These are phyloP conservation scores for Cetraspora pellucida DNA, from an alignment of 192 early-diverging fungal species.

Conservation along the genomic window DNA sequence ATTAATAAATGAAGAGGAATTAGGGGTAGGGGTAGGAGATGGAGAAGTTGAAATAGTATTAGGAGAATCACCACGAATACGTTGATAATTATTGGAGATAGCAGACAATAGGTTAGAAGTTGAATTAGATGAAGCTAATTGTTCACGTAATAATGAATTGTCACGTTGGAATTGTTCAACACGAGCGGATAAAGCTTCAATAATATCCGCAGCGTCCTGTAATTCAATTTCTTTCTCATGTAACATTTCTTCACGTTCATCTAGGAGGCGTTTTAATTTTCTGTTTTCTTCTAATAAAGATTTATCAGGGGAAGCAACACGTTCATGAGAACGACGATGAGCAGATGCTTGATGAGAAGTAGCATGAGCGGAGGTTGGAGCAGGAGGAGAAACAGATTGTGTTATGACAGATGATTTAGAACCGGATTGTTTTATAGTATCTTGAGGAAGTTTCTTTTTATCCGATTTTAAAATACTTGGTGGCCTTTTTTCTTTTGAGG, in stretches of 20 bases:
- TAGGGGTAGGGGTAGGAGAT: neutral
- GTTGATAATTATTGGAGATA: constrained; percentile 9
- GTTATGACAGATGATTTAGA: too few species aligned
- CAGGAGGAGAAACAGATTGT: neutral
- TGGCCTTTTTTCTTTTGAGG: too few species aligned
- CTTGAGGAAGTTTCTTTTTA: too few species aligned
- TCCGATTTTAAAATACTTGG: too few species aligned
- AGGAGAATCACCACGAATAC: constrained; percentile 18
- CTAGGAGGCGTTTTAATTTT: neutral
- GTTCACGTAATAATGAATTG: neutral
- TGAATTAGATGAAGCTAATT: neutral
- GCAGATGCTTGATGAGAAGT: constrained; percentile 9
- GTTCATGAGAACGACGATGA: constrained; percentile 6
- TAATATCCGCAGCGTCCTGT: neutral
- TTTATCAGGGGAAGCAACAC: neutral
- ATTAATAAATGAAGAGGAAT: neutral
- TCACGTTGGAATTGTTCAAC: constrained; percentile 2
- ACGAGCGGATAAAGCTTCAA: constrained; percentile 13
- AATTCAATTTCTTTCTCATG: neutral
- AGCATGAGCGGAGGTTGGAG: neutral
- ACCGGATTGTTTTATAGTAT: too few species aligned
- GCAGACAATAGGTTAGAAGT: neutral
- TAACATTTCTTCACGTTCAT: neutral
- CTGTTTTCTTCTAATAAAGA: neutral
- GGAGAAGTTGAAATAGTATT: neutral